Base-by-base conservation (phyloP, 805 yeast genomes). In the Zygoascus tannicola region DNA sequence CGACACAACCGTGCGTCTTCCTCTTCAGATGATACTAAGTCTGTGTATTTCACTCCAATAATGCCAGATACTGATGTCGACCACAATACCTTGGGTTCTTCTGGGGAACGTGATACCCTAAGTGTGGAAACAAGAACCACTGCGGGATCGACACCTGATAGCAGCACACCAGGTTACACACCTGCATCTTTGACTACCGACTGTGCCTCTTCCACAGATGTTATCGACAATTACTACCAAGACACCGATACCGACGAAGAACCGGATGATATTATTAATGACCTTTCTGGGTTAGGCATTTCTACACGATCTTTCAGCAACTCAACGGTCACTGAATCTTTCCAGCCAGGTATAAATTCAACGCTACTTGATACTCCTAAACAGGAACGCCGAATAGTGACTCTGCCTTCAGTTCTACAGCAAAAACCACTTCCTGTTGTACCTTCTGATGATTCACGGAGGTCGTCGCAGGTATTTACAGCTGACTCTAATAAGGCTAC, bases 31-130 rank as follows among this genome's bases (percentile, higher is more conserved):
- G 51, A 47, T 26, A 40, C 34, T 16, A 40, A 42, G 35, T 47
- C 48, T 35, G 44, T 47, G 14, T 49, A 47, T 34, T 51, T 33
- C 38, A 50, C 51, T 2, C 55, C 55, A 3, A 41, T 22, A n/a
- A 21, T 19, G 14, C 35, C 34, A 7, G 45, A 43, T 19, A 14
- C 12, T 14, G 15, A 16, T 10, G 41, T n/a, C 23, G 30, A 8
- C 12, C 7, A 12, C 7, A 26, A 7, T 26, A 8, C 30, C 12
- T 26, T 26, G 30, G 30, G 7, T 8, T 8, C 7, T 8, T 26
- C 30, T 26, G 12, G 7, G 7, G 30, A 26, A 12, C 7, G 12
- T 8, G 10, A 7, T 26, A 12, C 12, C 12, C 10, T 12, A 26
- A 26, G 12, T 8, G 30, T 8, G 12, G 30, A 26, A 12, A n/a